Evolutionary conservation across 768 basidiomycete genomes (phyloP), one percentile per base, ranked within the genome.

Genomic region (Lactarius quietus): DNA sequence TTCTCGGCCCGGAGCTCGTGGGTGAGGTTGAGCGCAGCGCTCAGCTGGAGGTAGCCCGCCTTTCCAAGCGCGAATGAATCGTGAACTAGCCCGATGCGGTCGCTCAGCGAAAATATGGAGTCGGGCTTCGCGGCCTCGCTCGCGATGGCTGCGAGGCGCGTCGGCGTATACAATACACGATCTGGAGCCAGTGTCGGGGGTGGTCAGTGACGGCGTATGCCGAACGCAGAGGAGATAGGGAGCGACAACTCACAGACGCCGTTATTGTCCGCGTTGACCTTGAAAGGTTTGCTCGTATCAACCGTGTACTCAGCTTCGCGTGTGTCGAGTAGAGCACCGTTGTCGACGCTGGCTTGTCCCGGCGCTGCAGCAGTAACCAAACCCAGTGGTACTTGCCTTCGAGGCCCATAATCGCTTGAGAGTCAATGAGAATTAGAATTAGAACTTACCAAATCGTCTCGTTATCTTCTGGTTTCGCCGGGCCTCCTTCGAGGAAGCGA

Each of bases 401-500:
- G 35, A 45, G 3, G 26, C 2, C 15, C 59, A 26, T 38, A 59
- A 23, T 26, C 45, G 29, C 51, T 20, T 9, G 31, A 48, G n/a
- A 8, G 29, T 64, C 36, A 12, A 57, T 18, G 23, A 53, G 61
- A 53, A 28, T 29, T 23, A 61, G 18, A 43, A 20, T 18, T 67
- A 31, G 5, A 18, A n/a, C 38, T 51, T 31, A 89, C 95, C 95
- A 98, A 64, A 92, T 81, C 2, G 92, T 95, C 74, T 93, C 80
- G 70, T 97, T 93, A 65, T 97, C 92, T 73, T 92, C 85, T 12
- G 85, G 84, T 71, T 87, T 85, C 10, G 86, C 86, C 66, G 82
- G 83, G 0, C 94, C 95, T 0, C 88, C 90, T 73, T 92, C 89
- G 55, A 98, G 79, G 83, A 97, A 98, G 23, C 97, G 83, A 73